These are phyloP conservation scores for Penicillium tannophilum DNA, from an alignment of 495 filamentous ascomycete genomes.

Conservation along the genomic window DNA sequence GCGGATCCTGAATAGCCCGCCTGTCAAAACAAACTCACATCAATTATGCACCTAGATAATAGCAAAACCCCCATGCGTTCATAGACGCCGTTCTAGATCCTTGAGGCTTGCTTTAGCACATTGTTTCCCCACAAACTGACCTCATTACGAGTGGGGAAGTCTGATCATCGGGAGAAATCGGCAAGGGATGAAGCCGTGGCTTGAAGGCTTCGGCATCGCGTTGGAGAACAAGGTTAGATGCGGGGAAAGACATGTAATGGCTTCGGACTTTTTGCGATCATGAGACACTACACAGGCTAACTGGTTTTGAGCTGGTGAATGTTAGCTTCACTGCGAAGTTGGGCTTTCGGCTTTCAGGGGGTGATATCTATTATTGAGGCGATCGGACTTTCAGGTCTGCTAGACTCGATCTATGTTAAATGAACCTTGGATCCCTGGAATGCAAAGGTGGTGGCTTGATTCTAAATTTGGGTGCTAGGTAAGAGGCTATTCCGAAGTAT, in stretches of 20 bases:
- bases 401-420: too few species aligned
- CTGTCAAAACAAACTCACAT: not conserved
- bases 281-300: too few species aligned
- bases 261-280: not conserved
- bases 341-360: too few species aligned
- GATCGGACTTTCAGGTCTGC: too few species aligned
- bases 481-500: too few species aligned
- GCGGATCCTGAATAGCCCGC: not conserved
- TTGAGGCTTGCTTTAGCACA: not conserved
- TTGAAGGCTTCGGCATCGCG: not conserved
- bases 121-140: not conserved
- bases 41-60: not conserved
- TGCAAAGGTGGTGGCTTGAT: too few species aligned
- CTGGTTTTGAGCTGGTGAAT: too few species aligned
- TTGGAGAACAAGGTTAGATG: not conserved
- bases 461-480: too few species aligned
- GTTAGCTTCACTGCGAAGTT: too few species aligned
- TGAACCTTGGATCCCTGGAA: too few species aligned
- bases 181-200: not conserved
- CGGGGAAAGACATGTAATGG: not conserved
- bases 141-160: not conserved
- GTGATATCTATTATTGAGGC: too few species aligned
- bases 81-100: not conserved
- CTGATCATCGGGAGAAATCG: conserved; percentile 4
- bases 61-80: not conserved